Evolutionary conservation across 495 filamentous ascomycete genomes (phyloP), one percentile per base, ranked within the genome.

Genomic region (Hyaloscypha finlandica): DNA sequence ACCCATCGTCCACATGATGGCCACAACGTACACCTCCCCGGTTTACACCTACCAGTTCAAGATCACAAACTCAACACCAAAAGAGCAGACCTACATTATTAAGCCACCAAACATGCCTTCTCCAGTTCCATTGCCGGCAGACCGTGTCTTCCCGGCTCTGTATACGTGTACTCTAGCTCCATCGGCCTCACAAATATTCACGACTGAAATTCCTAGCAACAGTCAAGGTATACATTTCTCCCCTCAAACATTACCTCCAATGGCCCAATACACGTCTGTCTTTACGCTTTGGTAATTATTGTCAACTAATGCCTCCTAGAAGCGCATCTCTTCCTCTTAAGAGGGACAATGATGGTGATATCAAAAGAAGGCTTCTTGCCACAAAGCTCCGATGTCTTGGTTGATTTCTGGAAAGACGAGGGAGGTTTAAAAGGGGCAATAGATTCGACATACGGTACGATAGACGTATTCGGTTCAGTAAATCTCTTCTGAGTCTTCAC

Each of bases 331-430:
- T 56, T 56, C 32, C 30, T 64, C 5, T 37, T 56, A 5, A 51
- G 4, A 56, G 42, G 6, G 8, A 39, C 62, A 11, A 25, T 3
- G 2, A 32, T 51, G 16, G 29, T 64, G 6, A 12, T 14, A 4
- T 35, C 62, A 4, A 55, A 64, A 39, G 51, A 64, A 57, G 30
- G 45, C 4, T 35, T 39, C 22, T 29, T 64, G 31, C 30, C 33
- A 20, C 37, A 56, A 6, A 25, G 33, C 9, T 55, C 12, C 14
- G 51, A 57, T 25, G 25, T 29, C 3, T 19, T 64, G 19, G 19
- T 64, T 12, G 51, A 64, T 56, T 64, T 64, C 25, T 56, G 62
- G 62, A 55, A 57, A 57, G 51, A 64, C 51, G 62, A 56, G n/a
- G 62, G 62, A 19, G 62, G 51, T 0, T 42, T 61, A 22, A 20